Percentiles rank a stretch among this genome's conserved stretches.
These are phyloP conservation scores for Leucocoprinus gongylophorus DNA, from an alignment of 1,284 basidiomycete species.

Conservation along the genomic window DNA sequence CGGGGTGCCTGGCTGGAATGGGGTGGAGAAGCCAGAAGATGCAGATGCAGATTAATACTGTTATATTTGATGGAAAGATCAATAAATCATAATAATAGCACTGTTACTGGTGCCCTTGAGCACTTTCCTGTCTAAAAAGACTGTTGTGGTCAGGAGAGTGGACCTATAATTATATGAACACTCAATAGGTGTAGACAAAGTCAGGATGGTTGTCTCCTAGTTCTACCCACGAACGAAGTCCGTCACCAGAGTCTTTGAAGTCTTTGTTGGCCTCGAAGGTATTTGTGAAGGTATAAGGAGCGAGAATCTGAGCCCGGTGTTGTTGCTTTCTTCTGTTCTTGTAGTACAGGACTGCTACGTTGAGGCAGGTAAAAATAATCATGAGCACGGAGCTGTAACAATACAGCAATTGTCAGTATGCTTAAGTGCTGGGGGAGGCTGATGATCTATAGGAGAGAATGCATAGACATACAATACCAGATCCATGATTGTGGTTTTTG, in stretches of 20 bases:
- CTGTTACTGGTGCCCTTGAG: too few relatives aligned
- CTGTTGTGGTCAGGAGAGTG: too few relatives aligned
- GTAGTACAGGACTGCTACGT: conserved; percentile 23
- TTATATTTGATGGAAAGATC: too few relatives aligned
- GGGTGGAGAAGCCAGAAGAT: too few relatives aligned
- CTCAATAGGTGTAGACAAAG: conserved; percentile 21
- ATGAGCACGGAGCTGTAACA: conserved; percentile 21
- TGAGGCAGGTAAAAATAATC: conserved; percentile 22
- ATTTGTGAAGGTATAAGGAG: conserved; percentile 19
- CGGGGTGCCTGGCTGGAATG: too few relatives aligned
- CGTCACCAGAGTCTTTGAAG: conserved; percentile 23
- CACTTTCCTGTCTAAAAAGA: too few relatives aligned
- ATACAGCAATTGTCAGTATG: neutral
- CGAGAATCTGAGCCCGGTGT: conserved; percentile 25
- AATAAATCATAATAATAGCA: too few relatives aligned
- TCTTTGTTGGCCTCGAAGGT: neutral
- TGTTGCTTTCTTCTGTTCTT: conserved; percentile 25
- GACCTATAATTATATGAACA: too few relatives aligned
- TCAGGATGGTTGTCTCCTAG: conserved; percentile 34
- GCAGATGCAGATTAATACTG: too few relatives aligned
- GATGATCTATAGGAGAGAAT: neutral
- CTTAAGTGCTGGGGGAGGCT: neutral
- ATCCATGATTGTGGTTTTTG: conserved; percentile 31
- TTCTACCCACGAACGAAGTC: conserved; percentile 28
- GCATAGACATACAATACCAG: conserved; percentile 25